Evolutionary conservation across 768 basidiomycete genomes (phyloP).

Genomic region (Leucocoprinus leucothites): DNA sequence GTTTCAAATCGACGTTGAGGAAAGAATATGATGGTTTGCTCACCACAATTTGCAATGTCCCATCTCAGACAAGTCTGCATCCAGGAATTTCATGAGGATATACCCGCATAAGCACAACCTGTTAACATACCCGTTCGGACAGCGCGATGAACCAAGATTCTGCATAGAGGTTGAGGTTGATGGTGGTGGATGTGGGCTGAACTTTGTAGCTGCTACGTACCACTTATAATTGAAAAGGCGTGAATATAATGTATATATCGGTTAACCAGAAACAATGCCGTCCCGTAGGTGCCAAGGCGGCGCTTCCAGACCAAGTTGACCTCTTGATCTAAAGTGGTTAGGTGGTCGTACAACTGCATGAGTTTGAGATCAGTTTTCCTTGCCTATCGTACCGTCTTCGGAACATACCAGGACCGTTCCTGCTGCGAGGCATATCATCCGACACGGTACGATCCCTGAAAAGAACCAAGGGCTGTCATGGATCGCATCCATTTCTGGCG

Average conservation of each 20-base stretch:
- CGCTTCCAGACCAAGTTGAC: conserved; percentile 8
- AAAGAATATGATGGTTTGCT: too few relatives aligned
- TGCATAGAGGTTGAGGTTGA: neutral
- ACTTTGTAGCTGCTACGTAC: neutral
- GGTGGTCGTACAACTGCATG: conserved; percentile 1
- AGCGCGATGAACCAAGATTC: too few relatives aligned
- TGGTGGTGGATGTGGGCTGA: neutral
- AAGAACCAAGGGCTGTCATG: neutral
- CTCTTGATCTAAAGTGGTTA: conserved; percentile 2
- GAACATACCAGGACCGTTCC: neutral
- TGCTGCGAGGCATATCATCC: neutral
- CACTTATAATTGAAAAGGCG: neutral
- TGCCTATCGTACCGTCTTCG: too few relatives aligned
- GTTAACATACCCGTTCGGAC: too few relatives aligned
- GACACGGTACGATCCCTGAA: neutral
- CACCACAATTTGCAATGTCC: too few relatives aligned
- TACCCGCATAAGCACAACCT: too few relatives aligned
- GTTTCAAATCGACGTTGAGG: too few relatives aligned
- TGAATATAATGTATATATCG: conserved; percentile 4
- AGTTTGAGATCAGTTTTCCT: neutral
- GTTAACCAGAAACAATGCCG: conserved; percentile 3
- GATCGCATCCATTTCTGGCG: too few relatives aligned
- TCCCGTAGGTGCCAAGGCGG: conserved; percentile 4
- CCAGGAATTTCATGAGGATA: too few relatives aligned
- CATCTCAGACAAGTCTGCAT: too few relatives aligned